Conservation (phyloP, 163 green algal genomes). For the Chlorella variabilis region DNA sequence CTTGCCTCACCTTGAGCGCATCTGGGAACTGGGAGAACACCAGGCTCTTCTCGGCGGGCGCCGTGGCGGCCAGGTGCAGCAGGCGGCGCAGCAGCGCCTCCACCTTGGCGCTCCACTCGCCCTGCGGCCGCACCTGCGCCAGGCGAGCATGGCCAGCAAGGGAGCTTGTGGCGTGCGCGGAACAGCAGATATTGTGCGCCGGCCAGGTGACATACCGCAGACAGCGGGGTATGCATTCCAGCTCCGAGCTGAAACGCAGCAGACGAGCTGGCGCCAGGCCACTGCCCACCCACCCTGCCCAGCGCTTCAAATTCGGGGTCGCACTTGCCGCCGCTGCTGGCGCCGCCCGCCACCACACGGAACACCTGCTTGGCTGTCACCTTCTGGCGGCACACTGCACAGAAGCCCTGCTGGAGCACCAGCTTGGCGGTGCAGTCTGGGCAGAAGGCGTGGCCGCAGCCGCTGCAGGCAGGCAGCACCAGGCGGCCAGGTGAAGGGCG, state of each 20-base stretch:
- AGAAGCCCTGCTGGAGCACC: conserved; percentile 38
- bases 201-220: neutral
- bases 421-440: conserved; percentile 49
- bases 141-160: neutral
- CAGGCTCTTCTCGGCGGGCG: conserved; percentile 68
- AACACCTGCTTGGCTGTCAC: conserved; percentile 42
- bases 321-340: neutral
- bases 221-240: too few relatives aligned
- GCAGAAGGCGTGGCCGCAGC: conserved; percentile 58
- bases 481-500: too few relatives aligned
- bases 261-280: too few relatives aligned
- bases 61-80: conserved; percentile 56
- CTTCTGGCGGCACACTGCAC: conserved; percentile 40
- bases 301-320: conserved; percentile 37
- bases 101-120: conserved; percentile 78
- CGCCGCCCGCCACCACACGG: conserved; percentile 32
- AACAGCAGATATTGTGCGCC: neutral
- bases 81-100: conserved; percentile 76
- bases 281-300: conserved; percentile 1
- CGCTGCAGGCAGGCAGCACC: conserved; percentile 8
- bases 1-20: conserved; percentile 67
- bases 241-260: too few relatives aligned
- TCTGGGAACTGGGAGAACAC: conserved; percentile 61
- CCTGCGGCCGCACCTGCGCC: conserved; percentile 27
- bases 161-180: too few relatives aligned